Percentiles rank a stretch among this genome's conserved stretches.
These are phyloP conservation scores for Intubia oerlemansii DNA, from an alignment of 2,329 filamentous ascomycete species.

Conservation along the genomic window DNA sequence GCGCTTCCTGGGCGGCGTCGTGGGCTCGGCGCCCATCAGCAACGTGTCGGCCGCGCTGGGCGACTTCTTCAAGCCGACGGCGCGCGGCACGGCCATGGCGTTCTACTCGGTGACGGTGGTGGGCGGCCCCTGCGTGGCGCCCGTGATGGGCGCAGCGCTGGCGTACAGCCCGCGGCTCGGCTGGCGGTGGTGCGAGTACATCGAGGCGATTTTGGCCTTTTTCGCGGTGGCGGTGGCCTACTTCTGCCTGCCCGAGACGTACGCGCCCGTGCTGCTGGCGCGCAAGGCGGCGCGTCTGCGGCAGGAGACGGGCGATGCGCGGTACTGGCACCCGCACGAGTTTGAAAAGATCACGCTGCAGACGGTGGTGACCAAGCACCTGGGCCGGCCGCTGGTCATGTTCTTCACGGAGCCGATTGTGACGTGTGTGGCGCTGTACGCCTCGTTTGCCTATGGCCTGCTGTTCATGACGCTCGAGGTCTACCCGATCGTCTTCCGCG, in stretches of 20 bases:
- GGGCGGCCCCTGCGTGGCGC: slow-evolving; percentile 19
- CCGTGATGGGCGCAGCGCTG: slow-evolving; percentile 19
- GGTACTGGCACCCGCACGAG: slow-evolving; percentile 25
- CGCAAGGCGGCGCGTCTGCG: slow-evolving; percentile 28
- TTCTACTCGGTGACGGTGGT: slow-evolving; percentile 18
- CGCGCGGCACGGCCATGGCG: slow-evolving; percentile 31
- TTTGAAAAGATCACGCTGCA: slow-evolving; percentile 27
- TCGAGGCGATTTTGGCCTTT: slow-evolving; percentile 10
- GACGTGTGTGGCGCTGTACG: slow-evolving; percentile 16
- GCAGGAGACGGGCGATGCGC: slow-evolving; percentile 15
- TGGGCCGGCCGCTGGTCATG: slow-evolving; percentile 39
- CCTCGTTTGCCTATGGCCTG: slow-evolving; percentile 33
- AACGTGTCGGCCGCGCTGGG: slow-evolving; percentile 42
- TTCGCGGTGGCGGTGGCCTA: slow-evolving; percentile 8
- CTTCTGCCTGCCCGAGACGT: slow-evolving; percentile 12
- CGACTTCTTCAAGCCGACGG: slow-evolving; percentile 33
- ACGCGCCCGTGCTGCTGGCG: slow-evolving; percentile 24
- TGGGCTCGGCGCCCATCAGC: slow-evolving; percentile 41
- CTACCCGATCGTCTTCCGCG: slow-evolving; percentile 27
- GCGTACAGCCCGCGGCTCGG: slow-evolving; percentile 8
- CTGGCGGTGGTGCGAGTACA: slow-evolving; percentile 12
- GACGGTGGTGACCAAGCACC: slow-evolving; percentile 41
- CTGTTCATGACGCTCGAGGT: slow-evolving; percentile 35
- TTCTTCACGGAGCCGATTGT: slow-evolving; percentile 38
- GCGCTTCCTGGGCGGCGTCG: slow-evolving; percentile 42